Evolutionary conservation across 139 green algal species (phyloP).

Genomic region (Auxenochlorella protothecoides): DNA sequence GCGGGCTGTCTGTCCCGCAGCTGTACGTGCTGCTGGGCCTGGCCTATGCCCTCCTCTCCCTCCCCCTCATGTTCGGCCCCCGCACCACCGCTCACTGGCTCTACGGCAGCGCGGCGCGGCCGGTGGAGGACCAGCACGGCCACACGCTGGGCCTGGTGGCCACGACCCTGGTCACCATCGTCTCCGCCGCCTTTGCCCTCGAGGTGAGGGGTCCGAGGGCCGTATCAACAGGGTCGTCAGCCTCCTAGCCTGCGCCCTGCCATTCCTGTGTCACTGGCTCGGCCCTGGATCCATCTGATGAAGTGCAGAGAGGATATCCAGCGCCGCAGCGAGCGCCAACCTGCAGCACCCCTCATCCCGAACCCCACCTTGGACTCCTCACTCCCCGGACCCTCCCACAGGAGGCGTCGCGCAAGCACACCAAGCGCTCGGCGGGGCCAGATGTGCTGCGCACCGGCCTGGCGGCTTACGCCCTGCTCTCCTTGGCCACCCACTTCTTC

Average conservation of each 20-base stretch:
- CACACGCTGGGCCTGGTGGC: constrained; percentile 14
- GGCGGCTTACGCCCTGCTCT: background rate
- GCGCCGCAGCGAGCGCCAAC: no score
- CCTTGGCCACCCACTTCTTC: constrained; percentile 1
- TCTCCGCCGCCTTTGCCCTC: constrained; percentile 4
- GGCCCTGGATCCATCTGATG: no score
- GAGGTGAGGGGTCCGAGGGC: constrained; percentile 1
- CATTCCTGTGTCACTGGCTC: no score
- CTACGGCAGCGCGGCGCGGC: constrained; percentile 18
- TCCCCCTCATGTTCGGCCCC: constrained; percentile 4
- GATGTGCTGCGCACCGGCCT: constrained; percentile 10
- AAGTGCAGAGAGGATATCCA: no score
- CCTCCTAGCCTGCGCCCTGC: background rate
- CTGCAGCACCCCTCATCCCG: no score
- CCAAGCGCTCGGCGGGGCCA: no score
- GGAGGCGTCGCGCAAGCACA: constrained; percentile 14
- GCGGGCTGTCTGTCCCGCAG: no score
- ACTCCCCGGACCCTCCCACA: background rate
- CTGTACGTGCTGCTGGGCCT: constrained; percentile 8
- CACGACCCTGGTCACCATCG: constrained; percentile 1
- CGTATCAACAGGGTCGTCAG: background rate
- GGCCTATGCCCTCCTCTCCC: background rate
- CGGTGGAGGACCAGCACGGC: constrained; percentile 14
- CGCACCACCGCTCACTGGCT: constrained; percentile 1
- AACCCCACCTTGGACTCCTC: no score